phyloP scores from a whole-genome alignment of 2,329 filamentous ascomycete species.

The Diaporthe amygdali region DNA sequence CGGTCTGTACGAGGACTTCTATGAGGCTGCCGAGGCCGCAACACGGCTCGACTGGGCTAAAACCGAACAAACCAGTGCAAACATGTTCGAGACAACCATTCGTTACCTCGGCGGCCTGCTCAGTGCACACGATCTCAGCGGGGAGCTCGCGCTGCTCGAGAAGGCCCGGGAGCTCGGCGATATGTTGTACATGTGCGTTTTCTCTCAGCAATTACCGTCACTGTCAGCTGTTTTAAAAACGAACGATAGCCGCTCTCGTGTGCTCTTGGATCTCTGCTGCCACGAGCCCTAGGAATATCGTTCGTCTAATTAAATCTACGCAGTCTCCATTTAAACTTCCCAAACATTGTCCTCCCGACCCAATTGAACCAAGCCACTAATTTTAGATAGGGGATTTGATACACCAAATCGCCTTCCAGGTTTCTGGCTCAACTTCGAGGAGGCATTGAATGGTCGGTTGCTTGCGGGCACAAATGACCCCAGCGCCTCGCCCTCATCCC shows the following conservation, averaged over 20 bases:
- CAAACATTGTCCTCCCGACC: too few relatives aligned
- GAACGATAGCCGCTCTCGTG: too few relatives aligned
- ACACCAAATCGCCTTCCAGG: constrained; percentile 54
- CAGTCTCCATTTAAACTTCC: too few relatives aligned
- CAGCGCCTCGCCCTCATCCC: constrained; percentile 55
- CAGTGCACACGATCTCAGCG: constrained; percentile 50
- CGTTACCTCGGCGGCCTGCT: constrained; percentile 52
- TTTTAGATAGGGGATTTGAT: constrained; percentile 54
- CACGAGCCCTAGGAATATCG: too few relatives aligned
- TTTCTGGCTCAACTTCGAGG: constrained; percentile 61
- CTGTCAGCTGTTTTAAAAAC: too few relatives aligned
- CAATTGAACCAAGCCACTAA: too few relatives aligned
- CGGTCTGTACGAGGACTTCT: constrained; percentile 61
- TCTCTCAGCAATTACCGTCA: too few relatives aligned
- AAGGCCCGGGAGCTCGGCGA: constrained; percentile 53
- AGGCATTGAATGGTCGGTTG: constrained; percentile 40
- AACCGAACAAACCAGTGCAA: constrained; percentile 42
- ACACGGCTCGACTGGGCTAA: constrained; percentile 55
- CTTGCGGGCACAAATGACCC: constrained; percentile 41
- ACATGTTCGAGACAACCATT: constrained; percentile 54
- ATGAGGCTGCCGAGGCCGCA: constrained; percentile 55
- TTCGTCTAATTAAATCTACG: too few relatives aligned
- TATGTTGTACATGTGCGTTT: constrained; percentile 52
- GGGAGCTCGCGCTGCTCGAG: constrained; percentile 44
- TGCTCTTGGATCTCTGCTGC: too few relatives aligned